A percentile compares a stretch with the other conserved stretches of the same genome.
phyloP scores from a whole-genome alignment of 2,329 filamentous ascomycete species.

The Aspergillus viridinutans region DNA sequence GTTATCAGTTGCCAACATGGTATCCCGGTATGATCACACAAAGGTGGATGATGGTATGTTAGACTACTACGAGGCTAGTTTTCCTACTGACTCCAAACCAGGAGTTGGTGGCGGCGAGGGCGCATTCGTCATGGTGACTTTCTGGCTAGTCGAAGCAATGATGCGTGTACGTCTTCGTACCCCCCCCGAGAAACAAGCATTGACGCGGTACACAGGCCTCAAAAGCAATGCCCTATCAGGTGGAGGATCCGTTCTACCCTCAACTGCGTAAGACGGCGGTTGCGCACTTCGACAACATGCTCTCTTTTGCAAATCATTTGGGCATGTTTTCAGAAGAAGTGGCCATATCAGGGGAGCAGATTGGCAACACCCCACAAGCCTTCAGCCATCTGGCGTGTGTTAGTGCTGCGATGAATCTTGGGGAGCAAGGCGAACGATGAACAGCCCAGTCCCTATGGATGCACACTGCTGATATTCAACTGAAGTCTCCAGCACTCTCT shows the following conservation, averaged over 20 bases:
- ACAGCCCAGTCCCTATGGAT: no score
- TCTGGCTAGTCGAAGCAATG: constrained; percentile 76
- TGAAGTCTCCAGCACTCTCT: no score
- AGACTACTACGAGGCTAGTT: neutral
- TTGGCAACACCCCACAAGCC: constrained; percentile 75
- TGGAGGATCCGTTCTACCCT: constrained; percentile 22
- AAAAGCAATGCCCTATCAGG: neutral
- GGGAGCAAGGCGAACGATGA: neutral
- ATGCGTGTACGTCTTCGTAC: constrained; percentile 53
- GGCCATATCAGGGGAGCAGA: constrained; percentile 67
- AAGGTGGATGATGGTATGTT: constrained; percentile 63
- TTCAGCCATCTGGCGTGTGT: constrained; percentile 73
- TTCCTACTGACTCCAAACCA: constrained; percentile 24
- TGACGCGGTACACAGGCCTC: neutral
- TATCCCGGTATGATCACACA: constrained; percentile 69
- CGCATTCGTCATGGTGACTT: constrained; percentile 76
- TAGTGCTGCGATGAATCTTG: constrained; percentile 70
- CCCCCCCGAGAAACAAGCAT: constrained; percentile 19
- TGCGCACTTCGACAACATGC: constrained; percentile 72
- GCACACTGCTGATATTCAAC: no score
- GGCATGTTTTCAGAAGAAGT: constrained; percentile 79
- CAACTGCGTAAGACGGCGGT: constrained; percentile 47
- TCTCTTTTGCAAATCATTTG: constrained; percentile 71
- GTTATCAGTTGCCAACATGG: constrained; percentile 68
- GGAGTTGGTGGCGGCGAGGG: constrained; percentile 71